Evolutionary conservation across 345 rosid genomes (phyloP), one percentile per base, ranked within the genome.

Genomic region (Citrus glauca): DNA sequence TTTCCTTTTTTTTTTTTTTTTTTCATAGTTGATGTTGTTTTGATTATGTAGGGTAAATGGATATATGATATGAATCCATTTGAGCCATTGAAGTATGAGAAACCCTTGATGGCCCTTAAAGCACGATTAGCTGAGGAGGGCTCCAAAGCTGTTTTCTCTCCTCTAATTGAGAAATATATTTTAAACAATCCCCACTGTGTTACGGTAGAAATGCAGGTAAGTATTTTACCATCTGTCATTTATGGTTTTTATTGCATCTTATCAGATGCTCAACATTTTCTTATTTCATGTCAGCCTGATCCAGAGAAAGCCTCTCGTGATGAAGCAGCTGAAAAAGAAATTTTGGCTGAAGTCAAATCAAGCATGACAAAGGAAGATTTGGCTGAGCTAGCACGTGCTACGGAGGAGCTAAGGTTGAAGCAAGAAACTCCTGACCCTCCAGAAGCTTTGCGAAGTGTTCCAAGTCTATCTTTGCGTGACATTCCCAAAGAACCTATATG

Each of bases 391-490:
- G 93, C 93, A 17, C 91, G 91, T 80, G 94, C 97, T 14, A 96
- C 99, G 1, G 88, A 90, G 81, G 97, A 91, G 83, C 89, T 92
- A 80, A 90, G 86, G 80, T 78, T 92, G 85, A 94, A 89, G 87
- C 98, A 94, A 82, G 97, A 96, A 85, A 94, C 98, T 80, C 99
- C 97, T 65, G 98, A 96, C 56, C 91, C 99, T 82, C 95, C 97
- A 17, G 95, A 94, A 87, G 97, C 98, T 77, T 83, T 96, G 78
- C 89, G 81, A 89, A 74, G 88, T 73, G 97, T 94, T 79, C 98
- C 99, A 53, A 82, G 98, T 85, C 90, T 94, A 50, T 87, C 85
- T 78, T 83, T 96, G 45, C 20, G 40, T 71, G 99, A 94, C 85
- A 96, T 96, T 78, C 97, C 99, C 38, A 96, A 91, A 85, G 91